Evolutionary conservation across 257 asterid genomes (phyloP).

Genomic region (Leonotis leonurus): DNA sequence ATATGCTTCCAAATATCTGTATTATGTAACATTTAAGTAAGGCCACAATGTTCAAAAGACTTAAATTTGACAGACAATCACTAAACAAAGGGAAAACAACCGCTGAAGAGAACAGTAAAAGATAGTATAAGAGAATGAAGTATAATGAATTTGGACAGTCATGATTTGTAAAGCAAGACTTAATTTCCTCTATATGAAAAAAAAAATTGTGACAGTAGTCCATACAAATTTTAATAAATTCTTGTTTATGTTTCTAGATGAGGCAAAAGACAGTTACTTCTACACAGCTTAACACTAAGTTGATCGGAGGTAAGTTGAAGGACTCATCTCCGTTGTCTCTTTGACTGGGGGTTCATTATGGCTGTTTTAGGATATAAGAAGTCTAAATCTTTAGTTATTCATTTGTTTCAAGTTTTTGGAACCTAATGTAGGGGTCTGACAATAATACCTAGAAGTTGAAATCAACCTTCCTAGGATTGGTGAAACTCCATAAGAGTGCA

Average conservation of each 20-base stretch:
- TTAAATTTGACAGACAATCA: not conserved
- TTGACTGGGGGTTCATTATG: not conserved
- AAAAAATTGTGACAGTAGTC: not conserved
- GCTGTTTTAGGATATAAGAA: not conserved
- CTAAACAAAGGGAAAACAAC: not conserved
- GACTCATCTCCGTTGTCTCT: not conserved
- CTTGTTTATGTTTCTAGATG: not conserved
- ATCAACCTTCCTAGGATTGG: no score
- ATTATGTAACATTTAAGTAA: constrained; percentile 13
- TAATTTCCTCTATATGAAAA: not conserved
- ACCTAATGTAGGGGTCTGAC: not conserved
- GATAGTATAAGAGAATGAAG: not conserved
- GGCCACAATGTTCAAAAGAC: constrained; percentile 1
- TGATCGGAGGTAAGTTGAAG: not conserved
- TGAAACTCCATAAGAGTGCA: not conserved
- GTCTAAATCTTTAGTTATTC: not conserved
- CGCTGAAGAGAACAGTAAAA: not conserved
- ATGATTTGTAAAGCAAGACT: not conserved
- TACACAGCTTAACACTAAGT: not conserved
- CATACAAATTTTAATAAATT: not conserved
- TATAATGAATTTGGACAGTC: not conserved
- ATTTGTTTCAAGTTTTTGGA: not conserved
- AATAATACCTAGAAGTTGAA: not conserved
- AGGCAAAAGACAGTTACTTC: not conserved
- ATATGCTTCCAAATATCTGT: constrained; percentile 88